A percentile compares a stretch with the other conserved stretches of the same genome.
Conservation (phyloP, 257 asterid species). For the Solanum sitiens region DNA sequence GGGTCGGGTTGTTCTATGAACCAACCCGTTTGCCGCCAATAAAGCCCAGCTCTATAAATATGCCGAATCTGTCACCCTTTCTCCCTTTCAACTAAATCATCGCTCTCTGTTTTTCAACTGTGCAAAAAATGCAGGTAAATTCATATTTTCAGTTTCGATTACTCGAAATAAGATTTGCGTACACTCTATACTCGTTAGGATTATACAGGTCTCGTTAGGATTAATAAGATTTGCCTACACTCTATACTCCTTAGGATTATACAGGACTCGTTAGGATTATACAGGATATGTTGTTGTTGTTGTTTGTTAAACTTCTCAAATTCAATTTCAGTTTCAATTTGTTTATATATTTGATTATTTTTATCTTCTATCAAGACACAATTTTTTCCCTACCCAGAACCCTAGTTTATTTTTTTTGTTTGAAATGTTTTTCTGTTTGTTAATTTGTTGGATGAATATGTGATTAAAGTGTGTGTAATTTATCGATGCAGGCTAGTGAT, state of each 20-base stretch:
- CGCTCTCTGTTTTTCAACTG: neutral
- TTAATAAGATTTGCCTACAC: neutral
- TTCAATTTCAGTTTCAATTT: neutral
- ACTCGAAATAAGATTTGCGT: neutral
- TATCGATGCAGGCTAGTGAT: constrained; percentile 74
- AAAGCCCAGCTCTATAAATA: neutral
- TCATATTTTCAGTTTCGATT: neutral
- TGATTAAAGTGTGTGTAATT: neutral
- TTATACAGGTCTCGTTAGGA: too few species aligned
- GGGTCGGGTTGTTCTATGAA: neutral
- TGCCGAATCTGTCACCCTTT: neutral
- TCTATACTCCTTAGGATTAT: too few species aligned
- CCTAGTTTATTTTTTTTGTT: neutral
- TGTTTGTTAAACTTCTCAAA: neutral
- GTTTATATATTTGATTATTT: neutral
- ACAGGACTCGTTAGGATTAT: too few species aligned
- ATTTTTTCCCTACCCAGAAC: neutral
- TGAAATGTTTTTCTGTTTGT: neutral
- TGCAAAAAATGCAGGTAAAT: neutral
- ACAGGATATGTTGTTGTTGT: neutral
- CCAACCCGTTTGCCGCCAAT: neutral
- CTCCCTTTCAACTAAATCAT: neutral
- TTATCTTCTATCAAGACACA: neutral
- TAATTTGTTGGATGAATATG: neutral
- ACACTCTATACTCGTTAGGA: too few species aligned